Conservation (phyloP, 2,329 filamentous ascomycete species). For the Cladophialophora chaetospira region DNA sequence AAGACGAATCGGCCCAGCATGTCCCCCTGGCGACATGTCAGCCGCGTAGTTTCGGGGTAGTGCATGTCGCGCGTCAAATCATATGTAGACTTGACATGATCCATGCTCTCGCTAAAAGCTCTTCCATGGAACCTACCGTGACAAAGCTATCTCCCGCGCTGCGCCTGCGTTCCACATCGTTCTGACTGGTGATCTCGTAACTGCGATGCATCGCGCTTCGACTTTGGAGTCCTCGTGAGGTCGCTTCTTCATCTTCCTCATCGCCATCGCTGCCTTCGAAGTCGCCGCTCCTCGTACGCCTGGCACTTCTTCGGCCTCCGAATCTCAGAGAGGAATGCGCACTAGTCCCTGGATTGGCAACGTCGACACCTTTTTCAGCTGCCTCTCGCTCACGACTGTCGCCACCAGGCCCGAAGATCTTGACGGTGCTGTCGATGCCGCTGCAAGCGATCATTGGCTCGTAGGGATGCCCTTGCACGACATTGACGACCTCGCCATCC, state of each 20-base stretch:
- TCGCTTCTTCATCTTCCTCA: background rate
- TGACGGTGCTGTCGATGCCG: conserved; percentile 69
- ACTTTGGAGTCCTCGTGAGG: conserved; percentile 52
- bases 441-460: conserved; percentile 67
- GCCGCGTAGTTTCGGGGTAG: conserved; percentile 7
- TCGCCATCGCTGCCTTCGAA: conserved; percentile 23
- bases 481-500: conserved; percentile 70
- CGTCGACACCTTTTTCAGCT: conserved; percentile 60
- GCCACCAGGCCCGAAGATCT: conserved; percentile 61
- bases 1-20: conserved; percentile 51
- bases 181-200: conserved; percentile 64
- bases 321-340: conserved; percentile 39
- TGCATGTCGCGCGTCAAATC: conserved; percentile 22
- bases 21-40: conserved; percentile 42
- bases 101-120: conserved; percentile 32
- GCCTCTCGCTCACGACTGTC: conserved; percentile 60
- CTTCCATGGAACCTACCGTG: conserved; percentile 48
- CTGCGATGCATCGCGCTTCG: conserved; percentile 61
- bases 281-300: conserved; percentile 15
- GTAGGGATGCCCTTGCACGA: conserved; percentile 68
- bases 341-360: conserved; percentile 51
- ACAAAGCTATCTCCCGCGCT: conserved; percentile 61
- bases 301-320: conserved; percentile 33
- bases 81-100: conserved; percentile 26
- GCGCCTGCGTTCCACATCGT: conserved; percentile 61